A percentile compares a stretch with the other conserved stretches of the same genome.
These are phyloP conservation scores for Teunomyces pallodes DNA, from an alignment of 805 yeast species.

Conservation along the genomic window DNA sequence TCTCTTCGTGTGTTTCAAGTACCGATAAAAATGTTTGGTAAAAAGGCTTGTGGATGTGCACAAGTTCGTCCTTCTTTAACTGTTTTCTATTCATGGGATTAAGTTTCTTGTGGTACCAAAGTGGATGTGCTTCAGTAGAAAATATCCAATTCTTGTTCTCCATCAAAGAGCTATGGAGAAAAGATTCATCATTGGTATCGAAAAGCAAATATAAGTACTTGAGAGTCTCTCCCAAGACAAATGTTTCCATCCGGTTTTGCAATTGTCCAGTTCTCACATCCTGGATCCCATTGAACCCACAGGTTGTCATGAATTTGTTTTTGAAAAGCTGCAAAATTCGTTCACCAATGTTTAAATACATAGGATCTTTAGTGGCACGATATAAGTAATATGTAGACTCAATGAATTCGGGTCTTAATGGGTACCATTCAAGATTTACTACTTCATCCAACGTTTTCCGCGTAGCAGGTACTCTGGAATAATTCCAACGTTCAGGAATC, in stretches of 20 bases:
- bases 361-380: slow-evolving; percentile 82
- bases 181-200: slow-evolving; percentile 56
- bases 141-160: slow-evolving; percentile 52
- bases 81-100: slow-evolving; percentile 6
- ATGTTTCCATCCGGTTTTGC: slow-evolving; percentile 88
- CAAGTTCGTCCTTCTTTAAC: slow-evolving; percentile 6
- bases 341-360: slow-evolving; percentile 74
- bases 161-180: slow-evolving; percentile 34
- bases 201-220: slow-evolving; percentile 80
- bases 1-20: slow-evolving; percentile 1
- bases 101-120: slow-evolving; percentile 55
- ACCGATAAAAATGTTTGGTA: slow-evolving; percentile 10
- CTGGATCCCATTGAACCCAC: slow-evolving; percentile 81
- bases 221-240: slow-evolving; percentile 82
- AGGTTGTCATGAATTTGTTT: slow-evolving; percentile 50
- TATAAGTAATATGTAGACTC: slow-evolving; percentile 85
- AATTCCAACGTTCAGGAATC: slow-evolving; percentile 86
- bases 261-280: slow-evolving; percentile 59
- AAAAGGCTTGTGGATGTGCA: slow-evolving; percentile 6
- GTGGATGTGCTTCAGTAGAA: slow-evolving; percentile 90
- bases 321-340: slow-evolving; percentile 56
- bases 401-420: slow-evolving; percentile 86
- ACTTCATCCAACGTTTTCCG: slow-evolving; percentile 21
- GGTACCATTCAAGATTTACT: slow-evolving; percentile 81
- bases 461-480: slow-evolving; percentile 7